A percentile compares a stretch with the other conserved stretches of the same genome.
Conservation (phyloP, 1,284 basidiomycete species). For the Ustanciosporium gigantosporum region DNA sequence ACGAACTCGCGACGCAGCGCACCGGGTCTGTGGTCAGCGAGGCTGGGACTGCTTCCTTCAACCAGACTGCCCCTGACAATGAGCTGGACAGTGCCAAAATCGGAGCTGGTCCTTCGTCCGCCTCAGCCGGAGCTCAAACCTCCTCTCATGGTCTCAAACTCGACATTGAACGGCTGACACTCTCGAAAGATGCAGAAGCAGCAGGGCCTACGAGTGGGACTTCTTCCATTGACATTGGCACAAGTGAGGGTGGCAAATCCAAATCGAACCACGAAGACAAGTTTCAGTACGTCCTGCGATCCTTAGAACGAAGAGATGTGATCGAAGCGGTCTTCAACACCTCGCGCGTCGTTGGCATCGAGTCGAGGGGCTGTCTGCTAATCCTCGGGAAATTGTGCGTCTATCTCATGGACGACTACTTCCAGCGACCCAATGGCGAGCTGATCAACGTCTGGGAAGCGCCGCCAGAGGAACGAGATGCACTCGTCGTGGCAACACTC, state of each 20-base stretch:
- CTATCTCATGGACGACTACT: conserved; percentile 90
- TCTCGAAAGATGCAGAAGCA: no score
- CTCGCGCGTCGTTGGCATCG: conserved; percentile 52
- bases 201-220: neutral
- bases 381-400: conserved; percentile 82
- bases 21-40: conserved; percentile 6
- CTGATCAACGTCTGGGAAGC: conserved; percentile 86
- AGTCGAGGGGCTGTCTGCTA: conserved; percentile 74
- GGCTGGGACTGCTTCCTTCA: neutral
- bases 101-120: no score
- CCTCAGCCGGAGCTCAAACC: no score
- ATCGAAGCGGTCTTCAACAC: conserved; percentile 76
- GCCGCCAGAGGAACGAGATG: conserved; percentile 69
- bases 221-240: conserved; percentile 1
- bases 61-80: neutral
- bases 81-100: no score
- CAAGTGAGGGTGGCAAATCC: neutral
- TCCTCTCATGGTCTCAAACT: no score
- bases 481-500: conserved; percentile 71
- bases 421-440: conserved; percentile 82
- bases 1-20: conserved; percentile 18
- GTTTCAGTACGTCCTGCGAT: conserved; percentile 66
- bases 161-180: no score
- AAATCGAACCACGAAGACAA: conserved; percentile 65
- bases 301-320: conserved; percentile 81